A percentile compares a stretch with the other conserved stretches of the same genome.
These are phyloP conservation scores for Yueomyces sp. DNA, from an alignment of 805 yeast genomes.

Conservation along the genomic window DNA sequence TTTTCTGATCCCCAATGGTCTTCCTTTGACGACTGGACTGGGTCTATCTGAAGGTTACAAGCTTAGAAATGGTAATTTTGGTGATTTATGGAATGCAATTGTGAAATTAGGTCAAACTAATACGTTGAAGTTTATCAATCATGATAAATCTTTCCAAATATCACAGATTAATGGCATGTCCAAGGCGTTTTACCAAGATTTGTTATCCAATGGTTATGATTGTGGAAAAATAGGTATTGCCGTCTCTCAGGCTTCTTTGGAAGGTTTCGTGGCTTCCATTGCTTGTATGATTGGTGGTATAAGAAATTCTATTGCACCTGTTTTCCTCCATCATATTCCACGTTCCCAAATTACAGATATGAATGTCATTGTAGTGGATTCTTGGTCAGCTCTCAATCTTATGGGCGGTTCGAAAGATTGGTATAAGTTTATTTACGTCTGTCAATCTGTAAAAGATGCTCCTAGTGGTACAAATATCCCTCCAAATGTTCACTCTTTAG, in stretches of 20 bases:
- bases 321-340: conserved; percentile 26
- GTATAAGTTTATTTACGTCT: conserved; percentile 24
- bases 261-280: conserved; percentile 28
- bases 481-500: conserved; percentile 15
- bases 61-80: conserved; percentile 59
- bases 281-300: conserved; percentile 33
- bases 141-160: conserved; percentile 4
- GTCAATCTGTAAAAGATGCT: conserved; percentile 7
- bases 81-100: conserved; percentile 58
- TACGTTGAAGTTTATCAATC: conserved; percentile 11
- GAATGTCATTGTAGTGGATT: conserved; percentile 23
- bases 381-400: conserved; percentile 12
- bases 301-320: conserved; percentile 20
- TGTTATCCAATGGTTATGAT: background rate
- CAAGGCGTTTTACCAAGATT: conserved; percentile 1
- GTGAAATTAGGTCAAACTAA: conserved; percentile 12
- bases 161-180: conserved; percentile 15
- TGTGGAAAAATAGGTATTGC: conserved; percentile 18
- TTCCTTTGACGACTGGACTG: conserved; percentile 56
- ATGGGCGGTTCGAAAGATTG: conserved; percentile 16
- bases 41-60: conserved; percentile 51
- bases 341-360: conserved; percentile 13
- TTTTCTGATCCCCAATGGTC: conserved; percentile 57
- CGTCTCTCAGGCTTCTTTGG: conserved; percentile 17
- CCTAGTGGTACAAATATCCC: background rate